A percentile compares a stretch with the other conserved stretches of the same genome.
These are phyloP conservation scores for Bullera alba DNA, from an alignment of 768 basidiomycete genomes.

Conservation along the genomic window DNA sequence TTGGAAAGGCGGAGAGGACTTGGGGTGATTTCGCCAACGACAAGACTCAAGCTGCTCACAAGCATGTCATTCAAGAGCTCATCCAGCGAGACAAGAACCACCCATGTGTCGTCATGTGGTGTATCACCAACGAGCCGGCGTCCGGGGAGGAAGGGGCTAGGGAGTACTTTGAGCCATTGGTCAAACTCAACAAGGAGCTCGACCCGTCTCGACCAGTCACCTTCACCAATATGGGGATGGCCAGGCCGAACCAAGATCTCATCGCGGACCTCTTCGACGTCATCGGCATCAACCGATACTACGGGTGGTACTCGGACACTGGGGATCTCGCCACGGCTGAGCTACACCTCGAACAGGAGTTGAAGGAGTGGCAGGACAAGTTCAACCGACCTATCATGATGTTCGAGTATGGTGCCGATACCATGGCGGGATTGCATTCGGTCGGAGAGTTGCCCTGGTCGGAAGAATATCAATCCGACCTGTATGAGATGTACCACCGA, in stretches of 20 bases:
- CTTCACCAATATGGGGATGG: constrained; percentile 15
- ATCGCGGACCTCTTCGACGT: constrained; percentile 27
- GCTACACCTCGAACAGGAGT: constrained; percentile 15
- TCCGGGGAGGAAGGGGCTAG: constrained; percentile 16
- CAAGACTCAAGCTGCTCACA: constrained; percentile 14
- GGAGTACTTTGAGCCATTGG: constrained; percentile 26
- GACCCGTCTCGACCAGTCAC: constrained; percentile 27
- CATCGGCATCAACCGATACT: constrained; percentile 31
- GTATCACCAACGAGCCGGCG: constrained; percentile 29
- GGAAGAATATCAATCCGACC: constrained; percentile 22
- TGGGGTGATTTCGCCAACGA: constrained; percentile 21
- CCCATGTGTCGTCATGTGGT: constrained; percentile 32
- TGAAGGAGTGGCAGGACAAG: constrained; percentile 9
- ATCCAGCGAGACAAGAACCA: constrained; percentile 27
- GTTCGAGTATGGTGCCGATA: constrained; percentile 26
- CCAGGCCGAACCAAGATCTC: constrained; percentile 1
- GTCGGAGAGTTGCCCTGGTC: constrained; percentile 22
- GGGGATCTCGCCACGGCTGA: constrained; percentile 21
- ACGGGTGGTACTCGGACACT: constrained; percentile 26
- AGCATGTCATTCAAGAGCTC: constrained; percentile 18
- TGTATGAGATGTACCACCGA: constrained; percentile 19
- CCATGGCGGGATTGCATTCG: constrained; percentile 15
- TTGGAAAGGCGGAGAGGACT: constrained; percentile 7
- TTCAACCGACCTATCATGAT: constrained; percentile 20
- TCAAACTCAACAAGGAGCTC: constrained; percentile 12